Evolutionary conservation across 208 protist species (phyloP).

Genomic region (Trypanosoma theileri): DNA sequence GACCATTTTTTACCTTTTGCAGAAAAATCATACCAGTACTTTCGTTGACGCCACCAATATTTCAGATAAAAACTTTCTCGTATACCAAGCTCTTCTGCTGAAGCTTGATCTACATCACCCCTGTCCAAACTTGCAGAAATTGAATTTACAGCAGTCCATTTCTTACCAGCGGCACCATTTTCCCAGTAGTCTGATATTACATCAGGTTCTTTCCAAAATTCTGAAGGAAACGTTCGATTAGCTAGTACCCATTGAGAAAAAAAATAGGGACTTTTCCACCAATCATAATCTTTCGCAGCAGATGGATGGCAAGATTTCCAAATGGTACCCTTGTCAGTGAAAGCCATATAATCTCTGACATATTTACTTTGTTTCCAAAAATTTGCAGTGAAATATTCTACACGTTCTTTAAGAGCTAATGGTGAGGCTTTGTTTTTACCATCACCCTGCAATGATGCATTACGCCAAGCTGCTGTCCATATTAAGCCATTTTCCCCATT

Average conservation of each 20-base stretch:
- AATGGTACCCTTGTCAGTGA: slow-evolving; percentile 19
- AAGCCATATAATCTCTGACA: slow-evolving; percentile 33
- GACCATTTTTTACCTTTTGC: slow-evolving; percentile 26
- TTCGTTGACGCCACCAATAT: slow-evolving; percentile 27
- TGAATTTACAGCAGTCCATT: slow-evolving; percentile 33
- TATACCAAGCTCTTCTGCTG: slow-evolving; percentile 23
- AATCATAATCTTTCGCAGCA: slow-evolving; percentile 29
- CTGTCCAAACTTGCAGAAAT: slow-evolving; percentile 22
- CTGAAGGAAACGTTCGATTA: slow-evolving; percentile 19
- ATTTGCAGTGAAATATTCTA: slow-evolving; percentile 28
- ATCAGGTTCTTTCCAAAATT: slow-evolving; percentile 37
- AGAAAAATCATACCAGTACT: slow-evolving; percentile 24
- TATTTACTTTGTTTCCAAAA: slow-evolving; percentile 44
- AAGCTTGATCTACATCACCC: slow-evolving; percentile 28
- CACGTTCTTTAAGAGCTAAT: slow-evolving; percentile 27
- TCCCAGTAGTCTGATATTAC: slow-evolving; percentile 34
- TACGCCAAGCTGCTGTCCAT: slow-evolving; percentile 30
- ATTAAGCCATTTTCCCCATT: slow-evolving; percentile 28
- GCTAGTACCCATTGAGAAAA: slow-evolving; percentile 30
- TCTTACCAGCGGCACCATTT: slow-evolving; percentile 33
- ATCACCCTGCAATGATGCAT: slow-evolving; percentile 13
- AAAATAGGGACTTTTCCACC: slow-evolving; percentile 36
- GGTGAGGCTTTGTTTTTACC: slow-evolving; percentile 11
- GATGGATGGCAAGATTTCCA: slow-evolving; percentile 26
- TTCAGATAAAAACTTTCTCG: slow-evolving; percentile 34